Base-by-base conservation (phyloP, 129 eudicot species). In the Centaurea solstitialis region DNA sequence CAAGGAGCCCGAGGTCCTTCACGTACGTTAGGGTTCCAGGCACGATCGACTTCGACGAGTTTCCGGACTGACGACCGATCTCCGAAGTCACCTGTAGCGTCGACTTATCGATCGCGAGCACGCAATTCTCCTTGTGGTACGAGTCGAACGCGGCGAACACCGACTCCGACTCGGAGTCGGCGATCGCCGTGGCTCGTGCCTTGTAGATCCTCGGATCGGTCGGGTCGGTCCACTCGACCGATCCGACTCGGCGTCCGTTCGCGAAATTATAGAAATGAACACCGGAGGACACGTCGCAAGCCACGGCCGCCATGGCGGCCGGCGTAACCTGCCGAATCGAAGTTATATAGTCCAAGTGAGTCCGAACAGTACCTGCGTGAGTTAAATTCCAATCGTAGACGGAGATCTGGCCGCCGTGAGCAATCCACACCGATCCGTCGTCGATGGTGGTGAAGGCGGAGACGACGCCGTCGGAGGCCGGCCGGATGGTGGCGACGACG, bases 381-480 rank as follows among this genome's bases (percentile, higher is more conserved):
- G 72, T 57, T 8, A 94, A 76, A 18, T 74, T 78, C 88, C 94
- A 85, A 74, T 92, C 91, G 74, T 92, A 92, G 6, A 83, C 89
- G 7, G 94, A 88, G 13, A 94, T 74, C 84, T 87, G 97, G 18
- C 97, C 97, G 17, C 92, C 93, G 81, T 94, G 98, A 4, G 93
- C 97, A 0, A 89, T 72, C 86, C 93, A 89, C 0, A 94, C 77
- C 15, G 96, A 89, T 17, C 88, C 93, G 73, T 86, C 97, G 17
- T 85, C 89, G 50, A 78, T 24, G 3, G 89, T 81, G 6, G 85
- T 40, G 77, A 90, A 87, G 35, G 87, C 86, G 21, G 96, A 84
- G 3, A 92, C 88, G 75, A 93, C 59, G 59, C 86, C 90, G 84
- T 88, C 91, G 13, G 92, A 87, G 24, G 93, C 87, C 5, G 92